Evolutionary conservation across 495 filamentous ascomycete genomes (phyloP), one percentile per base, ranked within the genome.

Genomic region (Aspergillus coremiiformis): DNA sequence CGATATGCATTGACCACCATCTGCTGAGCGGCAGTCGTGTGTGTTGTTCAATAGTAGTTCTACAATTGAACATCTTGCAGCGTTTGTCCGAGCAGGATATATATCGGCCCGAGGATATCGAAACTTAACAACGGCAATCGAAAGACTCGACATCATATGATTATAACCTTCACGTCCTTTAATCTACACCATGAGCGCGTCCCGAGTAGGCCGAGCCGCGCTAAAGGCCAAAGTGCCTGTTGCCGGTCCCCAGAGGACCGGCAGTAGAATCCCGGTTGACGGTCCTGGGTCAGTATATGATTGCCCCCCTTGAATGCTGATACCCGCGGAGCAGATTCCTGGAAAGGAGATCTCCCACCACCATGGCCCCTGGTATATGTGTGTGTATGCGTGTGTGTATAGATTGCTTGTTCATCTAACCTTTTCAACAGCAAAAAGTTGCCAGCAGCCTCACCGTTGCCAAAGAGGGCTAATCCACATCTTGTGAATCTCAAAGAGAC

Each of bases 401-500:
- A 17, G 9, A 15, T 14, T 29, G 11, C 11, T 14, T n/a, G n/a
- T 45, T 17, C n/a, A 27, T 27, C 23, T 39, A 42, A 39, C 5
- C 14, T 24, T 33, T 15, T 21, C 45, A 39, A 30, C 30, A 51
- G 35, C 37, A 57, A 30, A 19, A 47, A 39, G 30, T 4, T 32
- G 2, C 49, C 47, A 8, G 20, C 39, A 7, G 15, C 51, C 21
- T 14, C 44, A 10, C 10, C 54, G 17, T 37, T 61, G 23, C 58
- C 54, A 11, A 66, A 59, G 47, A 53, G 63, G 5, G 53, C 63
- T 10, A 62, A 66, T 30, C 57, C 63, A 2, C 53, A 55, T 33
- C 57, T 56, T 21, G 21, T 29, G 32, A 57, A 56, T 37, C 49
- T 51, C 55, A 49, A 45, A 24, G 45, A 51, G n/a, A 17, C 57